A percentile compares a stretch with the other conserved stretches of the same genome.
Evolutionary conservation across 2,329 filamentous ascomycete genomes (phyloP).

Genomic region (Beauveria pseudobassiana): DNA sequence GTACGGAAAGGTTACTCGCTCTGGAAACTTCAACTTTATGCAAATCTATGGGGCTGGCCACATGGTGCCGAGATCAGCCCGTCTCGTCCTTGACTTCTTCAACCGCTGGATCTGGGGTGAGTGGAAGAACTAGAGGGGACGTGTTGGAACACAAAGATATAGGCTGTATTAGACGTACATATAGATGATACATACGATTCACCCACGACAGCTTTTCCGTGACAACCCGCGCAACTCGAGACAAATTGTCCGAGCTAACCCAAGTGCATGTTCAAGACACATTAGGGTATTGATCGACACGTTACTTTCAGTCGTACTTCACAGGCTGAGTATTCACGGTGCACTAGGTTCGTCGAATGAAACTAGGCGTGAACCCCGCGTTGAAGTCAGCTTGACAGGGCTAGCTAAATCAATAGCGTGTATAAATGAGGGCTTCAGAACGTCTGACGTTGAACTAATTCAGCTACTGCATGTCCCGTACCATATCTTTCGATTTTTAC

Average conservation of each 20-base stretch:
- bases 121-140: conserved; percentile 7
- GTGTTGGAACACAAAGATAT: not conserved
- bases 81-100: conserved; percentile 12
- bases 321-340: not conserved
- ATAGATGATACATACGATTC: not conserved
- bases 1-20: conserved; percentile 12
- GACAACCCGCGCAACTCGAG: not conserved
- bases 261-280: not conserved
- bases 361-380: not conserved
- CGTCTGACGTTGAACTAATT: not conserved
- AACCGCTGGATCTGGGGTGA: conserved; percentile 15
- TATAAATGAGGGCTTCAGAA: not conserved
- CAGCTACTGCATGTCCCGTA: not conserved
- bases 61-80: conserved; percentile 14
- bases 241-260: not conserved
- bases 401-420: not conserved
- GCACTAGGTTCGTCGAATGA: not conserved
- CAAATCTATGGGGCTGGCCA: conserved; percentile 14
- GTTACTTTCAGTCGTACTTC: not conserved
- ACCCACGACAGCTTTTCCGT: not conserved
- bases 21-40: conserved; percentile 13
- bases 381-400: not conserved
- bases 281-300: not conserved
- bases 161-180: conserved; percentile 2
- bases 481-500: not conserved